Conservation (phyloP, 2,329 filamentous ascomycete genomes). For the Aspergillus viridinutans region DNA sequence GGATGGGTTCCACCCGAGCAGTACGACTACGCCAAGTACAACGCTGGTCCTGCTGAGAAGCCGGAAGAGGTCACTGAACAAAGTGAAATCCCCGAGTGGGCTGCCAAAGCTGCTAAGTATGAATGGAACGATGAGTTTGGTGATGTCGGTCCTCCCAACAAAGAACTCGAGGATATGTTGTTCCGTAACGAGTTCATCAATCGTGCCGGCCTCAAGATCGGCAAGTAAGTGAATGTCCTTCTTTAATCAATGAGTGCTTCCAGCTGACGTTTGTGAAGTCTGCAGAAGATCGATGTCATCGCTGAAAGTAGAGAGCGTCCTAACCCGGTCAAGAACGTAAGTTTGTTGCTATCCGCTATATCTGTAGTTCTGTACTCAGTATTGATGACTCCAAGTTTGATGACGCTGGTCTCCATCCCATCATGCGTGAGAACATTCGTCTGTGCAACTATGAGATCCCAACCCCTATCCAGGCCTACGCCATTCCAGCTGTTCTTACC, state of each 20-base stretch:
- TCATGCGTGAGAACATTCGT: conserved; percentile 72
- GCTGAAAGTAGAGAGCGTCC: conserved; percentile 48
- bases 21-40: conserved; percentile 37
- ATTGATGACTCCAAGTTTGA: conserved; percentile 54
- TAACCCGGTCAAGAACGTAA: conserved; percentile 48
- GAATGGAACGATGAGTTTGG: conserved; percentile 83
- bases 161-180: conserved; percentile 68
- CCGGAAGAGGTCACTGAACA: conserved; percentile 15
- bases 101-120: conserved; percentile 63
- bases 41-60: conserved; percentile 8
- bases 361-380: not conserved
- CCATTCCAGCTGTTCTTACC: conserved; percentile 71
- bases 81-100: conserved; percentile 42
- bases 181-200: conserved; percentile 57
- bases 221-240: conserved; percentile 47
- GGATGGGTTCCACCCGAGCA: conserved; percentile 36
- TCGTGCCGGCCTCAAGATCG: conserved; percentile 59
- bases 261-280: conserved; percentile 22
- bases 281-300: conserved; percentile 48
- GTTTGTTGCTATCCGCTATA: conserved; percentile 17
- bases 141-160: conserved; percentile 70
- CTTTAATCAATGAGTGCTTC: not conserved
- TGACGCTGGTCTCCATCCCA: conserved; percentile 77
- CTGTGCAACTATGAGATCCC: conserved; percentile 67
- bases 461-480: conserved; percentile 84